phyloP scores from a whole-genome alignment of 2,329 filamentous ascomycete species.

The Rutstroemia sp. region DNA sequence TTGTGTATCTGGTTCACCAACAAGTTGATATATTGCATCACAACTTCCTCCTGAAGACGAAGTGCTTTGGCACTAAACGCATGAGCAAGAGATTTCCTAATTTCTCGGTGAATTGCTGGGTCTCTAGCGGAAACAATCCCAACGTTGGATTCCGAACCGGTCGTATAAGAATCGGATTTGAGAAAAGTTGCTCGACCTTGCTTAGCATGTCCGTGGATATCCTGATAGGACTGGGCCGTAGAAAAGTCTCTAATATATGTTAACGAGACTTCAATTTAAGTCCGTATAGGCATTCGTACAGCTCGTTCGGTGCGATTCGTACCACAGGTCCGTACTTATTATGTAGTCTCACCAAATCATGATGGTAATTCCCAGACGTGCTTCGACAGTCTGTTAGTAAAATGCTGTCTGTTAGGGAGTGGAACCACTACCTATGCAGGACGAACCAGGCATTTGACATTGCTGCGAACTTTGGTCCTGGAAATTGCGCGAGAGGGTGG shows the following conservation, averaged over 20 bases:
- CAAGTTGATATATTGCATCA: slow-evolving; percentile 10
- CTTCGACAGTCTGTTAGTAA: background rate
- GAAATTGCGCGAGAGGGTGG: slow-evolving; percentile 6
- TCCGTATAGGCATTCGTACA: background rate
- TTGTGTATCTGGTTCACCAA: background rate
- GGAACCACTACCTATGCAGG: background rate
- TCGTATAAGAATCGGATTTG: slow-evolving; percentile 1
- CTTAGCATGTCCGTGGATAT: slow-evolving; percentile 7
- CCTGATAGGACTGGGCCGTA: slow-evolving; percentile 3
- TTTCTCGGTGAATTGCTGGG: slow-evolving; percentile 8
- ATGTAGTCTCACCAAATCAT: background rate
- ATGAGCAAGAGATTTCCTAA: slow-evolving; percentile 17
- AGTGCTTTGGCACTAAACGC: slow-evolving; percentile 29
- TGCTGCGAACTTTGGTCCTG: slow-evolving; percentile 5
- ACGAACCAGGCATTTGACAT: background rate
- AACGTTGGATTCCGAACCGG: background rate
- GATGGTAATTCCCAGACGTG: background rate
- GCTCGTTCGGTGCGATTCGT: background rate
- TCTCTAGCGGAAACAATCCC: slow-evolving; percentile 10
- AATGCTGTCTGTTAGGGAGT: background rate
- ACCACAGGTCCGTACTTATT: slow-evolving; percentile 1
- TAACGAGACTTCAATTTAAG: background rate
- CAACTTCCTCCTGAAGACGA: slow-evolving; percentile 26
- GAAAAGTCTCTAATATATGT: slow-evolving; percentile 1
- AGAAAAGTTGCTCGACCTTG: background rate